A percentile compares a stretch with the other conserved stretches of the same genome.
These are phyloP conservation scores for sorghum (Sorghum bicolor) DNA, from an alignment of 176 grass and related monocot genomes.

Conservation along the genomic window Sorghum_bicolor_NCBIv3 NC_012871.2:65987501-65988000, in stretches of 20 bases:
- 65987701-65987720: conserved; percentile 87
- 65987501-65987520: conserved; percentile 80
- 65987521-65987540: conserved; percentile 91
- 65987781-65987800: conserved; percentile 98
- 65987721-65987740: conserved; percentile 74
- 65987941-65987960: too few species aligned
- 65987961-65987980: too few species aligned
- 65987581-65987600: conserved; percentile 94
- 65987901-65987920: too few species aligned
- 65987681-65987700: conserved; percentile 93
- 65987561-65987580: conserved; percentile 85
- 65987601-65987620: conserved; percentile 92
- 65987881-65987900: too few species aligned
- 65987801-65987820: conserved; percentile 85
- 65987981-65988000: conserved; percentile 55
- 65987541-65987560: conserved; percentile 75
- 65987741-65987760: conserved; percentile 94
- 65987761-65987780: conserved; percentile 88
- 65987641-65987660: conserved; percentile 93
- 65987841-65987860: conserved; percentile 69
- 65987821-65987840: conserved; percentile 69
- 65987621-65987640: conserved; percentile 95
- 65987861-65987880: conserved; percentile 49
- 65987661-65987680: conserved; percentile 96
- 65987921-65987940: too few species aligned